Base-by-base conservation (phyloP, 2,329 filamentous ascomycete genomes). In the Aspergillus sp. region DNA sequence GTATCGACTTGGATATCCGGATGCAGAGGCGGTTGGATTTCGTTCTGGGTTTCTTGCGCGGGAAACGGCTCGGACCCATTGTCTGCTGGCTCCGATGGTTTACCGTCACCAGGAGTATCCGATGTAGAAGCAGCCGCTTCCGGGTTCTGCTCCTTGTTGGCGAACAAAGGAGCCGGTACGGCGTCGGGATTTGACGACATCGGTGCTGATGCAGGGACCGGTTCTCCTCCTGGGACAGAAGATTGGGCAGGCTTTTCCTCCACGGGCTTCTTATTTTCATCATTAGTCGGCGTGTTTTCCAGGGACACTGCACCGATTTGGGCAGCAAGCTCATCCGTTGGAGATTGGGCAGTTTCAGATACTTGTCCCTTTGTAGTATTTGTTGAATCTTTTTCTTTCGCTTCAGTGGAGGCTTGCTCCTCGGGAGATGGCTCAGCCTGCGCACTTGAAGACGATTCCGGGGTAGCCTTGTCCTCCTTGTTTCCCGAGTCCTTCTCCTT, bases 91-190 rank as follows among this genome's bases (percentile, higher is more conserved):
- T 50, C 54, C 48, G 60, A 50, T 18, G 56, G 24, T 42, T 64
- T 60, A 52, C 60, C 47, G 36, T 69, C 60, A 20, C 58, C 48
- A 53, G 62, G 49, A 32, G 69, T 66, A 48, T 56, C 18, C 34
- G 56, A 56, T 26, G 58, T 59, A 48, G 59, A 15, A 22, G 63
- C 60, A 22, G 63, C 60, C 44, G 66, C 24, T 64, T 71, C 56
- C 22, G 64, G 56, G 49, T 63, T 62, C n/a, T 66, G 38, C 44
- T 60, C 50, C n/a, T 74, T 79, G 63, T 79, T 79, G 49, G 79
- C 76, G 64, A 88, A 89, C 3, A 91, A 76, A 36, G 89, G 88
- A 2, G 87, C 84, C 9, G 89, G 88, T 45, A 83, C 85, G 64
- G 90, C 88, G 64, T 89, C 87, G 12, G 85, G 78, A 53, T 85